Evolutionary conservation across 106 monocot genomes (phyloP).

Genomic region (Acanthochlamys bracteata): DNA sequence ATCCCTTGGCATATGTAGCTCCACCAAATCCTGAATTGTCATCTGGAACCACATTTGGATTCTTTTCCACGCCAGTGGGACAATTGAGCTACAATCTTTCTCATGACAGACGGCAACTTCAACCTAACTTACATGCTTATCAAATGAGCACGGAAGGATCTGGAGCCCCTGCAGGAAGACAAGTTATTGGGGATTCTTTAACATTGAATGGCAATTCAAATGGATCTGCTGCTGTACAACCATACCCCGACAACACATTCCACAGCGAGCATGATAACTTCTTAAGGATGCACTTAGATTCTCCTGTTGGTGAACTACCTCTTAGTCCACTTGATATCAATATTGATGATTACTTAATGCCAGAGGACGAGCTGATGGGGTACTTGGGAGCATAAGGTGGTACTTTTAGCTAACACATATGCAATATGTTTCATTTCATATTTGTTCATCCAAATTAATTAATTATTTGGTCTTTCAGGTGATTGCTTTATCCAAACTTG

Average conservation of each 20-base stretch:
- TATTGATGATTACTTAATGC: constrained; percentile 48
- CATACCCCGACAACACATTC: constrained; percentile 41
- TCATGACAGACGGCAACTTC: constrained; percentile 28
- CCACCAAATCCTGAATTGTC: constrained; percentile 14
- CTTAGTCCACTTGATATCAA: constrained; percentile 11
- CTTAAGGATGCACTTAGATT: constrained; percentile 34
- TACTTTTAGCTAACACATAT: not conserved
- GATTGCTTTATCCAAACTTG: not conserved
- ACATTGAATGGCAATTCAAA: constrained; percentile 29
- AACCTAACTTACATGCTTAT: constrained; percentile 7
- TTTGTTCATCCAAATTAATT: no score
- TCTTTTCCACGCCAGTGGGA: constrained; percentile 16
- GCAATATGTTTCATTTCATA: no score
- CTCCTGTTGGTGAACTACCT: constrained; percentile 28
- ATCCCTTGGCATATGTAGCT: constrained; percentile 19
- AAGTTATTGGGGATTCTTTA: constrained; percentile 24
- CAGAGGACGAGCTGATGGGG: constrained; percentile 73
- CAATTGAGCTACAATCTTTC: constrained; percentile 19
- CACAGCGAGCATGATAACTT: constrained; percentile 50
- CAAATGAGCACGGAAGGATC: constrained; percentile 17
- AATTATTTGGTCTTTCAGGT: not conserved
- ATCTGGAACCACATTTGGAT: constrained; percentile 18
- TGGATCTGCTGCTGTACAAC: constrained; percentile 23
- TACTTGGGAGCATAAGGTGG: constrained; percentile 74
- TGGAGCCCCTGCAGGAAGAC: constrained; percentile 28